A percentile compares a stretch with the other conserved stretches of the same genome.
phyloP scores from a whole-genome alignment of 2,329 filamentous ascomycete genomes.

The Ophiostoma australiae region DNA sequence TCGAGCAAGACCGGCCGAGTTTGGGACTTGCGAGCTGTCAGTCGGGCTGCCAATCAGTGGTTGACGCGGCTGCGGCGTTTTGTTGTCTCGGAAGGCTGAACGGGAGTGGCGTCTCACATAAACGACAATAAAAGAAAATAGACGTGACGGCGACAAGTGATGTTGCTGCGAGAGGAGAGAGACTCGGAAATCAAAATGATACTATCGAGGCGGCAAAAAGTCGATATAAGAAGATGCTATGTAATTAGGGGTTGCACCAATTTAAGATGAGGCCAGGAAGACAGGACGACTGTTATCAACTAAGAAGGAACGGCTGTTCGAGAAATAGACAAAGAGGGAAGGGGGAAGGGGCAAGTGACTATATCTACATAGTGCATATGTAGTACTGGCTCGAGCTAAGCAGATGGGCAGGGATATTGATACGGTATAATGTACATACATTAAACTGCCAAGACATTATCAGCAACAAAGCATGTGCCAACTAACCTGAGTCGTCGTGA shows the following conservation, averaged over 20 bases:
- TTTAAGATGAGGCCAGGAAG: neutral
- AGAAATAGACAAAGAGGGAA: constrained; percentile 9
- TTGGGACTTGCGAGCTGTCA: neutral
- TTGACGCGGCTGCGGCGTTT: neutral
- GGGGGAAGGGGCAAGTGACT: constrained; percentile 1
- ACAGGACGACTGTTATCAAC: constrained; percentile 7
- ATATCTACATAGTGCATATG: neutral
- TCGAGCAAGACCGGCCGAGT: neutral
- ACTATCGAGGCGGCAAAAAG: neutral
- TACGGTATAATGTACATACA: neutral
- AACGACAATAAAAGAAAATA: neutral
- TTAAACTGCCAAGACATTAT: neutral
- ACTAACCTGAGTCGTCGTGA: neutral
- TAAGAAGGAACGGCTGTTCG: neutral
- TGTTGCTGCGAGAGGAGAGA: neutral
- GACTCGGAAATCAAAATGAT: neutral
- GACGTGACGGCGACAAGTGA: neutral
- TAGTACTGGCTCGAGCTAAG: neutral
- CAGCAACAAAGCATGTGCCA: constrained; percentile 1
- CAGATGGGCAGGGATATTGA: neutral
- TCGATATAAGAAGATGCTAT: neutral
- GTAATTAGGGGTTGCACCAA: neutral
- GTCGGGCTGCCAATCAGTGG: neutral
- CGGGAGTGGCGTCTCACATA: neutral
- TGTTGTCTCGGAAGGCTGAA: neutral